These are phyloP conservation scores for Solanum clarkiae DNA, from an alignment of 257 asterid species.

Conservation along the genomic window DNA sequence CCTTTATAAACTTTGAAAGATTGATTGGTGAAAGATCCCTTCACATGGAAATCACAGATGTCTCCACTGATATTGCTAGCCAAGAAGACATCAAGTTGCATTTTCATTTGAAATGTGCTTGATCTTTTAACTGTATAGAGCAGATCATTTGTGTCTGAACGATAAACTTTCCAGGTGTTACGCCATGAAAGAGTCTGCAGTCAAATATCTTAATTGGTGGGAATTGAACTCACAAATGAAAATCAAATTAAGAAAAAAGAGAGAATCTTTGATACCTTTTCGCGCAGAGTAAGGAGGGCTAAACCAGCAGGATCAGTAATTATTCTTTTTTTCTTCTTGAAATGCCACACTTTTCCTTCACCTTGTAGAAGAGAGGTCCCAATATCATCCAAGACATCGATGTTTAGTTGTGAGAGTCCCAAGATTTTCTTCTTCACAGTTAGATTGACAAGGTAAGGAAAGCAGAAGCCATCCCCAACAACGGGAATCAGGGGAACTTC, in stretches of 20 bases:
- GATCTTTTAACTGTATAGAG: slow-evolving; percentile 26
- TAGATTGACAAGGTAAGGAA: slow-evolving; percentile 28
- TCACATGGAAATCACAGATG: slow-evolving; percentile 25
- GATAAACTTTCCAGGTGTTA: slow-evolving; percentile 27
- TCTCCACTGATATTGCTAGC: slow-evolving; percentile 13
- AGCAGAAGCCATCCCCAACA: slow-evolving; percentile 26
- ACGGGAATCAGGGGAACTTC: slow-evolving; percentile 11
- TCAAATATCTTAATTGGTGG: not conserved
- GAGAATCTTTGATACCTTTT: slow-evolving; percentile 3
- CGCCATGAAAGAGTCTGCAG: slow-evolving; percentile 17
- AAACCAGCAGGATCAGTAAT: slow-evolving; percentile 14
- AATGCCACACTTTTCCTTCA: slow-evolving; percentile 24
- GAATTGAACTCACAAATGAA: not conserved
- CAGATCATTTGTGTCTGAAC: slow-evolving; percentile 9
- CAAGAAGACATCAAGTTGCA: slow-evolving; percentile 30
- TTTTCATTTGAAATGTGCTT: slow-evolving; percentile 19
- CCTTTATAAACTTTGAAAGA: slow-evolving; percentile 33
- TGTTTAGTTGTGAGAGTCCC: slow-evolving; percentile 6
- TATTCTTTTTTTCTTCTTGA: slow-evolving; percentile 22
- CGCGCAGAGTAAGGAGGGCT: slow-evolving; percentile 19
- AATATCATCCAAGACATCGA: slow-evolving; percentile 17
- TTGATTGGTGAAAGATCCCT: slow-evolving; percentile 27
- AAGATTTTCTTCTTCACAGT: slow-evolving; percentile 7
- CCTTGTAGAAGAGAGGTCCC: slow-evolving; percentile 22
- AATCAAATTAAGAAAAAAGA: not conserved